phyloP scores from a whole-genome alignment of 805 yeast genomes.

The Pichia pseudocactophila region DNA sequence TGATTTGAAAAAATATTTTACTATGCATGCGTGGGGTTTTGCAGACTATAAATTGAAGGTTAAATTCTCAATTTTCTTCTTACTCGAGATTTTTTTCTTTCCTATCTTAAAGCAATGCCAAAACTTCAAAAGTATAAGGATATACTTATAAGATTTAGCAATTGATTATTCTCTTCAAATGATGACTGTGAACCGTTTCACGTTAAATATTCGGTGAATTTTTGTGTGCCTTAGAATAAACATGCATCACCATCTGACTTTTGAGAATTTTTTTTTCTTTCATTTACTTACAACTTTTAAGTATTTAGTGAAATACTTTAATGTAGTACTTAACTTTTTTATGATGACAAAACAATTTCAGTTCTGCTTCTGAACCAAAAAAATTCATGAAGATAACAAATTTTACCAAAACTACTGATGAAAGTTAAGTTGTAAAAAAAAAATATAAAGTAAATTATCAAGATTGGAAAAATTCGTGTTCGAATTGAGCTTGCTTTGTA shows the following conservation, averaged over 20 bases:
- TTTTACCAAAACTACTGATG: conserved; percentile 46
- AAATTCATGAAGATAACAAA: conserved; percentile 66
- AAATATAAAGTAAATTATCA: neutral
- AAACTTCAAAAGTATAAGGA: neutral
- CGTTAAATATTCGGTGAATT: conserved; percentile 27
- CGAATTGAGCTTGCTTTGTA: conserved; percentile 31
- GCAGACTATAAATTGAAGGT: no score
- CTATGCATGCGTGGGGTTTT: no score
- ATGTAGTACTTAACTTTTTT: conserved; percentile 14
- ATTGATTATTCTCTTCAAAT: conserved; percentile 13
- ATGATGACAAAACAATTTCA: conserved; percentile 68
- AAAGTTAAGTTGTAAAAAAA: conserved; percentile 1
- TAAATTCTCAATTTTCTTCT: no score
- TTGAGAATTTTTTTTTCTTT: neutral
- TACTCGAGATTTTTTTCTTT: no score
- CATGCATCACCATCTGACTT: conserved; percentile 98
- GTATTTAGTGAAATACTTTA: conserved; percentile 6
- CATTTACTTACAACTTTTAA: neutral
- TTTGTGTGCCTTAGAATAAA: conserved; percentile 68
- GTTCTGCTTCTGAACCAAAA: conserved; percentile 90
- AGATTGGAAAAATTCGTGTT: conserved; percentile 15
- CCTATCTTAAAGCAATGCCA: neutral
- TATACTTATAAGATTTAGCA: neutral
- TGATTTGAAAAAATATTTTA: no score
- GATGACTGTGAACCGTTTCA: conserved; percentile 30